These are phyloP conservation scores for Penicillium goetzii DNA, from an alignment of 495 filamentous ascomycete species.

Conservation along the genomic window DNA sequence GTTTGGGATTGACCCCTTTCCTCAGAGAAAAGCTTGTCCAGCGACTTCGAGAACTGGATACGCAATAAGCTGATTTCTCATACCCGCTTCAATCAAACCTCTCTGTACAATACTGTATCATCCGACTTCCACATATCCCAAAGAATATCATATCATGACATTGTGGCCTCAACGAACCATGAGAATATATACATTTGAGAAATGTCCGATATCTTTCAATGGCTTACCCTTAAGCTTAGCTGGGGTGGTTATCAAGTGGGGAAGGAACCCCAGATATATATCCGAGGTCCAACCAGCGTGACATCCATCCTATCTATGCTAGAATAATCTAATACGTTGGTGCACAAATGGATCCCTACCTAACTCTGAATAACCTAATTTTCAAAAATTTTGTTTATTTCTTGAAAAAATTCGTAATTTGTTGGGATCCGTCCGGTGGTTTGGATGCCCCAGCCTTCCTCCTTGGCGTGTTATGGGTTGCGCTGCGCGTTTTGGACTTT, in stretches of 20 bases:
- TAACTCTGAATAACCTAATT: no score
- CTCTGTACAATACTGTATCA: constrained; percentile 31
- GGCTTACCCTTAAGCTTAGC: no score
- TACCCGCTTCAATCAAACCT: constrained; percentile 2
- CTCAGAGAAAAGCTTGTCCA: constrained; percentile 60
- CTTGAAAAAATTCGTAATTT: constrained; percentile 85
- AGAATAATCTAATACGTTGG: no score
- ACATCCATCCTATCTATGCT: neutral
- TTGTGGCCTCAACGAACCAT: neutral
- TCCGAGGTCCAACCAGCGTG: neutral
- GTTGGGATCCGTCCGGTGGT: constrained; percentile 64
- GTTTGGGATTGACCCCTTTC: constrained; percentile 60
- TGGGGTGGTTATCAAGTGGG: neutral
- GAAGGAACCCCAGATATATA: neutral
- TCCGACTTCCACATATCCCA: neutral
- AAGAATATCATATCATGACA: neutral
- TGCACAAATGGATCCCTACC: no score
- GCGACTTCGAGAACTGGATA: constrained; percentile 43
- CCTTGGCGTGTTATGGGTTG: constrained; percentile 49
- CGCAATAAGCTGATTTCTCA: constrained; percentile 11
- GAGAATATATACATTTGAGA: neutral
- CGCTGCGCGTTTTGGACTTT: constrained; percentile 41
- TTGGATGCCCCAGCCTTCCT: constrained; percentile 53
- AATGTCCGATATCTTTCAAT: neutral
- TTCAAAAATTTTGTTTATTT: constrained; percentile 44